These are phyloP conservation scores for Plantago major DNA, from an alignment of 257 asterid genomes.

Conservation along the genomic window DNA sequence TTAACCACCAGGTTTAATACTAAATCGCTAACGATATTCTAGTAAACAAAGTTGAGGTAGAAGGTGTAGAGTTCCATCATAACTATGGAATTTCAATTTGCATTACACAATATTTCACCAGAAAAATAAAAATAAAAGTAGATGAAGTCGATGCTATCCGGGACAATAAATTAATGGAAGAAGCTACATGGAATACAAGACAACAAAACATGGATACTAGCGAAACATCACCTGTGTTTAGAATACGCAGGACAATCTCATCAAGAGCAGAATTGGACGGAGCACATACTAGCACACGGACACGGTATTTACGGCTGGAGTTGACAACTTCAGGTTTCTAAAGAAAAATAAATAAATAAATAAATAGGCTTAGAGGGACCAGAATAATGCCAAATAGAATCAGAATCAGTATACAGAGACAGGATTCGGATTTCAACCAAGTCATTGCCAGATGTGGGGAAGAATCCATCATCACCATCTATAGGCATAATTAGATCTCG, in stretches of 20 bases:
- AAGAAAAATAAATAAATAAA: constrained; percentile 2
- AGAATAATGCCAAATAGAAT: constrained; percentile 13
- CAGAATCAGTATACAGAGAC: constrained; percentile 2
- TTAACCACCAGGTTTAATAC: neutral
- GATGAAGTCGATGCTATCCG: too few relatives aligned
- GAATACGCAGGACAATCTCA: constrained; percentile 83
- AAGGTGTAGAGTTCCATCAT: too few relatives aligned
- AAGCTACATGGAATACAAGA: constrained; percentile 11
- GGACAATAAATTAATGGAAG: constrained; percentile 9
- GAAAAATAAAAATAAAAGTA: too few relatives aligned
- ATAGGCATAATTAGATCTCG: constrained; percentile 77
- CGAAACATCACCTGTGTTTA: constrained; percentile 60
- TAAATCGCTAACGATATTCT: too few relatives aligned
- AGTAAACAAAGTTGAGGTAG: too few relatives aligned
- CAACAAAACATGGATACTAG: constrained; percentile 13
- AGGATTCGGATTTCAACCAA: constrained; percentile 43
- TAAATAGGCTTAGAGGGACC: neutral
- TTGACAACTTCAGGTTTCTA: constrained; percentile 94
- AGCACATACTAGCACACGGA: constrained; percentile 92
- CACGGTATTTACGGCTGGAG: constrained; percentile 88
- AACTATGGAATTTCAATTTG: too few relatives aligned
- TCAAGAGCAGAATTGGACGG: constrained; percentile 98
- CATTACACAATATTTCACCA: too few relatives aligned
- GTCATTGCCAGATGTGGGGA: constrained; percentile 90
- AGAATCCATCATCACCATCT: constrained; percentile 97